These are phyloP conservation scores for Metarhizium sp. DNA, from an alignment of 2,329 filamentous ascomycete species.

Conservation along the genomic window DNA sequence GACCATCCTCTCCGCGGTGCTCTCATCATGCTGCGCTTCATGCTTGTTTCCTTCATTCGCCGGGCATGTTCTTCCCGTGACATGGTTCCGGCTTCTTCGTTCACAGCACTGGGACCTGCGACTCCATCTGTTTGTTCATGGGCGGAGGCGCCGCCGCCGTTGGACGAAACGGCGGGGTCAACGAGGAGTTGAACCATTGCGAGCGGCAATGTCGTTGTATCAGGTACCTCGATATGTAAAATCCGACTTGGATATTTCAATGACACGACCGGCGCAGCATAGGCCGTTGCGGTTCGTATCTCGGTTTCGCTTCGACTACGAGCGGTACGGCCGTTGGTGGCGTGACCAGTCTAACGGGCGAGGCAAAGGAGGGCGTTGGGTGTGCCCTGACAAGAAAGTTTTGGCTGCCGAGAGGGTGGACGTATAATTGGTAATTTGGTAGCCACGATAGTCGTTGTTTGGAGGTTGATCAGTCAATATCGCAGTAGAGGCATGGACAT, in stretches of 20 bases:
- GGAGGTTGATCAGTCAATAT: background rate
- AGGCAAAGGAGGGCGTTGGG: background rate
- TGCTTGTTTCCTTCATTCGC: conserved; percentile 27
- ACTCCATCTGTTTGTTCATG: conserved; percentile 14
- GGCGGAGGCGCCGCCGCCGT: conserved; percentile 10
- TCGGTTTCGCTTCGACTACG: background rate
- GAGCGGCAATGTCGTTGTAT: background rate
- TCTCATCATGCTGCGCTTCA: conserved; percentile 26
- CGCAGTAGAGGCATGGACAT: background rate
- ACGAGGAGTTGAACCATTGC: conserved; percentile 24
- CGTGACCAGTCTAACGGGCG: background rate
- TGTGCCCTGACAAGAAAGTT: background rate
- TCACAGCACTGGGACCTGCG: background rate
- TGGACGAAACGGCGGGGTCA: conserved; percentile 18
- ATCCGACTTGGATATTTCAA: background rate
- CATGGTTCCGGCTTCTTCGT: conserved; percentile 15
- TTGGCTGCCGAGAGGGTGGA: background rate
- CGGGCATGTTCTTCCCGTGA: conserved; percentile 32
- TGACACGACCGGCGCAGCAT: background rate
- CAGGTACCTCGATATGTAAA: background rate
- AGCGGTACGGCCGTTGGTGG: background rate
- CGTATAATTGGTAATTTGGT: background rate
- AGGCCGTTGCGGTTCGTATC: background rate
- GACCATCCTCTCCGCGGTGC: conserved; percentile 37
- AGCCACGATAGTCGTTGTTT: background rate